phyloP scores from a whole-genome alignment of 495 filamentous ascomycete species.

The Trichoderma erinaceum region DNA sequence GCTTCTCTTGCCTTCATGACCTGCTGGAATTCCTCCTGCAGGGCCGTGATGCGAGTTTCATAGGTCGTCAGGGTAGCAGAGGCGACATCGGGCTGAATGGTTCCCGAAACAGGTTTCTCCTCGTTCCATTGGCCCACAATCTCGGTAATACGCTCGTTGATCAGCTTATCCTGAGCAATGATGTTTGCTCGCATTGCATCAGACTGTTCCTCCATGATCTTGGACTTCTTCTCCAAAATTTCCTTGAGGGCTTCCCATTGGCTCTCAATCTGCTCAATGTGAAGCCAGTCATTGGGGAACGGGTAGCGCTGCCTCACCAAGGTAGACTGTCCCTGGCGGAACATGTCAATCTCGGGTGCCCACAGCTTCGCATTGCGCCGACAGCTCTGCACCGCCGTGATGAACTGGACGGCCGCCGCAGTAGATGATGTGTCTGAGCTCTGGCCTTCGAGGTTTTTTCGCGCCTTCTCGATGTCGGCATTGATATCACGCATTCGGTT shows the following conservation, averaged over 20 bases:
- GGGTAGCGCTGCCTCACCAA: conserved; percentile 85
- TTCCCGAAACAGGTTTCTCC: conserved; percentile 93
- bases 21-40: conserved; percentile 85
- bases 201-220: conserved; percentile 91
- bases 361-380: conserved; percentile 87
- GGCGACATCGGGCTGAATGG: conserved; percentile 80
- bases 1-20: conserved; percentile 95
- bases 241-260: conserved; percentile 91
- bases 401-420: conserved; percentile 93
- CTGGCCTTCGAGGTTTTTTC: conserved; percentile 81
- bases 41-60: conserved; percentile 68
- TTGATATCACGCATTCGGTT: conserved; percentile 84
- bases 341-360: conserved; percentile 92
- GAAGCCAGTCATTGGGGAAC: conserved; percentile 87
- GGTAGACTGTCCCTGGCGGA: conserved; percentile 89
- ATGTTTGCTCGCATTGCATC: conserved; percentile 96
- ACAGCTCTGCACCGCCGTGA: conserved; percentile 93
- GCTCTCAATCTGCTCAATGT: conserved; percentile 86
- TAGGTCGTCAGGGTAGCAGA: conserved; percentile 73
- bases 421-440: conserved; percentile 89
- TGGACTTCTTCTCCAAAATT: conserved; percentile 78
- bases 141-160: conserved; percentile 77
- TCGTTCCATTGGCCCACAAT: conserved; percentile 83
- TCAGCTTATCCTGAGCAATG: conserved; percentile 82
- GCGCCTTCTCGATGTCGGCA: conserved; percentile 79